Evolutionary conservation across 768 basidiomycete species (phyloP).

Genomic region (Rossbeevera mucosa): DNA sequence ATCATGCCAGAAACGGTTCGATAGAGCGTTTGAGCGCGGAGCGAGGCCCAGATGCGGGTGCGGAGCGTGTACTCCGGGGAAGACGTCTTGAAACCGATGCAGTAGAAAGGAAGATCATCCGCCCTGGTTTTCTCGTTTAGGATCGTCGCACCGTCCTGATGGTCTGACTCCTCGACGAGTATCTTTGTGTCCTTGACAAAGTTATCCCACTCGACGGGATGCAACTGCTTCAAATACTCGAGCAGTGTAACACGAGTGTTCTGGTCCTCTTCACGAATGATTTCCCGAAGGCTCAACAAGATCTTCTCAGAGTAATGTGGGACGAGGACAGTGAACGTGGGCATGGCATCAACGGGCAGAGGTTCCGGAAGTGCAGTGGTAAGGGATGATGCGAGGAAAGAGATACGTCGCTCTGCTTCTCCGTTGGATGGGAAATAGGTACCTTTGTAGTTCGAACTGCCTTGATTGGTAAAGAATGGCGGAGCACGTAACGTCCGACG

Average conservation of each 20-base stretch:
- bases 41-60: slow-evolving; percentile 98
- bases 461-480: slow-evolving; percentile 96
- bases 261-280: slow-evolving; percentile 96
- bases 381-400: slow-evolving; percentile 97
- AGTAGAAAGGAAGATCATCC: slow-evolving; percentile 98
- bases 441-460: slow-evolving; percentile 59
- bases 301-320: slow-evolving; percentile 99
- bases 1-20: slow-evolving; percentile 99
- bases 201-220: slow-evolving; percentile 99
- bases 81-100: slow-evolving; percentile 98
- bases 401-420: slow-evolving; percentile 96
- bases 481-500: slow-evolving; percentile 91
- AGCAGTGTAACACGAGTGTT: slow-evolving; percentile 95
- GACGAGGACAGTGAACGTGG: slow-evolving; percentile 98
- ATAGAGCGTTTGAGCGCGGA: slow-evolving; percentile 97
- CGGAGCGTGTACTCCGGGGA: slow-evolving; percentile 98
- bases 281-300: slow-evolving; percentile 90
- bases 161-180: slow-evolving; percentile 82
- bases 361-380: slow-evolving; percentile 95
- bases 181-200: slow-evolving; percentile 99
- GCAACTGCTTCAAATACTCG: slow-evolving; percentile 97
- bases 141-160: slow-evolving; percentile 44
- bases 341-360: slow-evolving; percentile 96
- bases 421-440: slow-evolving; percentile 93
- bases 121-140: slow-evolving; percentile 78